These are phyloP conservation scores for Pezicula neosporulosa DNA, from an alignment of 2,329 filamentous ascomycete species.

Conservation along the genomic window DNA sequence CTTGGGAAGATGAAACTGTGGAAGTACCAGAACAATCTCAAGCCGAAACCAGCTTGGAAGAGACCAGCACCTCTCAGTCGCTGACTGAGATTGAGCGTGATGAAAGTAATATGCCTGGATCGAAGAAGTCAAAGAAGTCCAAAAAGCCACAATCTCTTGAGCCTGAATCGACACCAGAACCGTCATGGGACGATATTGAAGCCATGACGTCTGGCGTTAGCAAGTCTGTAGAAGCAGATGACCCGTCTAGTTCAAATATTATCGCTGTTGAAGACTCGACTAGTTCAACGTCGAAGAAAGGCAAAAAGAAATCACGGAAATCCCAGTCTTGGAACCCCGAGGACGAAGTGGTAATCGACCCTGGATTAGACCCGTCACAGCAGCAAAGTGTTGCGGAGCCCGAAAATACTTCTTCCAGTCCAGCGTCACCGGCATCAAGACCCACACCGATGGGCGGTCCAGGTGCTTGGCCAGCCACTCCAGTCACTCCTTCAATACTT, in stretches of 20 bases:
- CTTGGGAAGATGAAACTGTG: too few relatives aligned
- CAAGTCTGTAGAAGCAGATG: background rate
- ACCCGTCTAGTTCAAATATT: too few relatives aligned
- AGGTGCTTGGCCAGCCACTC: constrained; percentile 17
- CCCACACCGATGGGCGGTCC: constrained; percentile 18
- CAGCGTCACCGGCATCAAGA: constrained; percentile 4
- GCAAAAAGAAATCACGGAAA: constrained; percentile 3
- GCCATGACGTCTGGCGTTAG: background rate
- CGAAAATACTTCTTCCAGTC: background rate
- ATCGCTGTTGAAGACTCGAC: background rate
- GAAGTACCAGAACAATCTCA: too few relatives aligned
- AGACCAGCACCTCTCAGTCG: too few relatives aligned
- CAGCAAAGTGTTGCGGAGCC: background rate
- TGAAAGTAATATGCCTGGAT: background rate
- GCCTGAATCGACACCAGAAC: background rate
- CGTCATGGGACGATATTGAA: background rate
- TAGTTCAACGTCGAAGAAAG: constrained; percentile 2
- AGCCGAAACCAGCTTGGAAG: too few relatives aligned
- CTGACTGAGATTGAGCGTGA: background rate
- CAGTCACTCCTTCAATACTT: constrained; percentile 10
- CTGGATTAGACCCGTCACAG: too few relatives aligned
- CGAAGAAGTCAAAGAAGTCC: background rate
- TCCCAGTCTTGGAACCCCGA: background rate
- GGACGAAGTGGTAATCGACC: background rate
- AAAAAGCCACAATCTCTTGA: background rate